phyloP scores from a whole-genome alignment of 176 grass and related monocot species.

The Carex myosuroides region DNA sequence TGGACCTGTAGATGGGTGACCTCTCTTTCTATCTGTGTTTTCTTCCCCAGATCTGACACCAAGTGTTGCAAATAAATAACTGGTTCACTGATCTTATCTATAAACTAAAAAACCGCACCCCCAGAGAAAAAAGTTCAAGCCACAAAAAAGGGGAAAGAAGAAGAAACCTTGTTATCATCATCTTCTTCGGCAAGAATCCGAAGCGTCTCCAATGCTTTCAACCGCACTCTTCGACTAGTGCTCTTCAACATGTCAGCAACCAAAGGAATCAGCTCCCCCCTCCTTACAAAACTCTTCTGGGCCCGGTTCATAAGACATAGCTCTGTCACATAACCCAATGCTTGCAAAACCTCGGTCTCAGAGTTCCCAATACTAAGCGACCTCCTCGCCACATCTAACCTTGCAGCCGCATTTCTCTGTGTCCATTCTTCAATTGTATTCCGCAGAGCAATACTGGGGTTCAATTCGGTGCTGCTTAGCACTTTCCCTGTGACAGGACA shows the following conservation, averaged over 20 bases:
- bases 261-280: slow-evolving; percentile 51
- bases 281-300: slow-evolving; percentile 48
- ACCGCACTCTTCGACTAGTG: slow-evolving; percentile 48
- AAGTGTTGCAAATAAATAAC: neutral
- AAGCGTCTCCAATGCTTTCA: slow-evolving; percentile 64
- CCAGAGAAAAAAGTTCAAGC: slow-evolving; percentile 6
- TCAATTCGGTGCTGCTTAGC: slow-evolving; percentile 59
- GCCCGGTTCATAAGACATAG: slow-evolving; percentile 59
- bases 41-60: neutral
- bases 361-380: slow-evolving; percentile 49
- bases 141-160: neutral
- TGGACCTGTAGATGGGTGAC: no score
- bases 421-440: slow-evolving; percentile 96
- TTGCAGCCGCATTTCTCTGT: slow-evolving; percentile 63
- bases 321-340: slow-evolving; percentile 52
- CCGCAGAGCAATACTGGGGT: slow-evolving; percentile 72
- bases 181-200: slow-evolving; percentile 60
- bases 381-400: slow-evolving; percentile 57
- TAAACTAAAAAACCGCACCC: neutral
- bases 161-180: slow-evolving; percentile 72
- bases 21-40: no score
- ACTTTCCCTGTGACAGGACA: slow-evolving; percentile 79
- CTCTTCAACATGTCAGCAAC: slow-evolving; percentile 75
- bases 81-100: neutral
- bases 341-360: slow-evolving; percentile 61